These are phyloP conservation scores for Nicotiana obtusifolia DNA, from an alignment of 257 asterid genomes.

Conservation along the genomic window DNA sequence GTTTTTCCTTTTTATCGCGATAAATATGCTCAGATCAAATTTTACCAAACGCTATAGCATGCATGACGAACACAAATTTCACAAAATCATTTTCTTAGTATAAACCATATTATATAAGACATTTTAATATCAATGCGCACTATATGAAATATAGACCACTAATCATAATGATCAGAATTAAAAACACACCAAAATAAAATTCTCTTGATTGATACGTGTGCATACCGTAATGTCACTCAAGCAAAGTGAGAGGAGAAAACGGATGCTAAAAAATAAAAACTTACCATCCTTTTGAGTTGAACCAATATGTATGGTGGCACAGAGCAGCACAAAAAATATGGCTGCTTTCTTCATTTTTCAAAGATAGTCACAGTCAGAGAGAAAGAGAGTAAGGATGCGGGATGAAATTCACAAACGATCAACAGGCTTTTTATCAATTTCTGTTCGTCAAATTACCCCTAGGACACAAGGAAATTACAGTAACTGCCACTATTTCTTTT, in stretches of 20 bases:
- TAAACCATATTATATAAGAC: not conserved
- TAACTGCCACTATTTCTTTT: not conserved
- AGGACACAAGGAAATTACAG: not conserved
- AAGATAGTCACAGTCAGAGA: not conserved
- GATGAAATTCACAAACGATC: not conserved
- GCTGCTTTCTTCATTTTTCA: not conserved
- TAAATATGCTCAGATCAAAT: not conserved
- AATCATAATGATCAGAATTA: too few relatives aligned
- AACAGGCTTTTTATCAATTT: not conserved
- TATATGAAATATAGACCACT: too few relatives aligned
- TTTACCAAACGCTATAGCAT: not conserved
- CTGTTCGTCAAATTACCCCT: not conserved
- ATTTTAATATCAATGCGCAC: not conserved
- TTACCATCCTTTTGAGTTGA: slow-evolving; percentile 9
- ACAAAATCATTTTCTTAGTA: not conserved
- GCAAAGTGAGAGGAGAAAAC: too few relatives aligned
- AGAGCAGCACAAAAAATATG: slow-evolving; percentile 6
- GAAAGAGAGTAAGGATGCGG: not conserved
- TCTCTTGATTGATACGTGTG: too few relatives aligned
- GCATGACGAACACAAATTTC: not conserved
- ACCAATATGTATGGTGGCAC: not conserved
- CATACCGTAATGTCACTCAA: too few relatives aligned
- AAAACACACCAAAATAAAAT: too few relatives aligned
- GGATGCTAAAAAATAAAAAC: not conserved
- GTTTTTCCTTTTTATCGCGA: not conserved